Conservation (phyloP, 1,139 yeast genomes). For the Scheffersomyces quercinus region DNA sequence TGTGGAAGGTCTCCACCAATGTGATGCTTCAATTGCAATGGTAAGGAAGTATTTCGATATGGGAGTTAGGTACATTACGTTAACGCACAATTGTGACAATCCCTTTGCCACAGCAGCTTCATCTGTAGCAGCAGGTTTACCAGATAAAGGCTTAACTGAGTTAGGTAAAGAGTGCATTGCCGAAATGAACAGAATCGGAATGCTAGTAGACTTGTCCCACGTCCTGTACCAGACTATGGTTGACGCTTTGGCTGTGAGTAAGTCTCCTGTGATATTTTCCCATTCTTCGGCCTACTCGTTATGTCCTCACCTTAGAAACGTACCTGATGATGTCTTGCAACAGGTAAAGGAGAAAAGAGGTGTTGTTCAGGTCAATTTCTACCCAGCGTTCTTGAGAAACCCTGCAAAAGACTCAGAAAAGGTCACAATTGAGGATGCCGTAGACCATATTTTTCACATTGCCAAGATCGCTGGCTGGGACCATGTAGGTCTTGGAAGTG, state of each 20-base stretch:
- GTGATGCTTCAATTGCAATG: constrained; percentile 49
- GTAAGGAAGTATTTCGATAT: constrained; percentile 47
- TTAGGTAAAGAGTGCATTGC: no score
- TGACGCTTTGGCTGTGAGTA: no score
- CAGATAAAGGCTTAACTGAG: no score
- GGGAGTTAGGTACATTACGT: constrained; percentile 52
- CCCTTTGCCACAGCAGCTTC: no score
- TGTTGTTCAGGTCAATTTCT: constrained; percentile 50
- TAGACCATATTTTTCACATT: constrained; percentile 44
- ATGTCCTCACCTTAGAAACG: constrained; percentile 47
- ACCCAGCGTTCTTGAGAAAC: constrained; percentile 39
- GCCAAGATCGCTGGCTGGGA: constrained; percentile 52
- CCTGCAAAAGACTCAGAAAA: constrained; percentile 13
- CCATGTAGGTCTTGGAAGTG: constrained; percentile 56
- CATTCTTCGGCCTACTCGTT: constrained; percentile 23
- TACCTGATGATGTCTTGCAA: constrained; percentile 46
- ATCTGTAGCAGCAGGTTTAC: no score
- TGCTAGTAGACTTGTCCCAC: no score
- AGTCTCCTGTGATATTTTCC: no score
- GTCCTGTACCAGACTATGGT: no score
- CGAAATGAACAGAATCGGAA: no score
- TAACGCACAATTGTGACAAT: no score
- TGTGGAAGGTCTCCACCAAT: constrained; percentile 55
- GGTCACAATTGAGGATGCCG: constrained; percentile 49
- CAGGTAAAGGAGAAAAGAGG: constrained; percentile 45